phyloP scores from a whole-genome alignment of 371 early-diverging fungal species.

The Mucor sp. region DNA sequence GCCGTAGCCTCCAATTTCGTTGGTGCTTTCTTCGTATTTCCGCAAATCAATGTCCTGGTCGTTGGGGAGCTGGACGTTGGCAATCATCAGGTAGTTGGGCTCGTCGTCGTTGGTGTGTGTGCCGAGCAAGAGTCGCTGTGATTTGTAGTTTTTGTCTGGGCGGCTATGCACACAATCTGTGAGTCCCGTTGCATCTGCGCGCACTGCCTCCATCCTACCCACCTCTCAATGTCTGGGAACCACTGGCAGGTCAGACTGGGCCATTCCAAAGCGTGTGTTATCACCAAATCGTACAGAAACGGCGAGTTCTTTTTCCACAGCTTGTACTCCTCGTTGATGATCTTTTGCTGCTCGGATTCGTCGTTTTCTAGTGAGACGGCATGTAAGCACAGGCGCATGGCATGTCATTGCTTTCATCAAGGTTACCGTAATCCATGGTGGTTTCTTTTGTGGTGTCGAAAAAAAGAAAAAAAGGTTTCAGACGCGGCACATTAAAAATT shows the following conservation, averaged over 20 bases:
- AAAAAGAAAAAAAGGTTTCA: background rate
- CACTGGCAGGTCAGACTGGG: slow-evolving; percentile 98
- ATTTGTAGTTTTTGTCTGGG: slow-evolving; percentile 85
- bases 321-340: slow-evolving; percentile 94
- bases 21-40: slow-evolving; percentile 65
- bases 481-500: background rate
- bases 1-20: slow-evolving; percentile 82
- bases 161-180: slow-evolving; percentile 51
- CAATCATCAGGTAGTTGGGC: slow-evolving; percentile 95
- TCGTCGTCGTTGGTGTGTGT: slow-evolving; percentile 98
- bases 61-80: slow-evolving; percentile 87
- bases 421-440: background rate
- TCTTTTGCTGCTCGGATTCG: slow-evolving; percentile 60
- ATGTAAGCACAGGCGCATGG: too few species aligned
- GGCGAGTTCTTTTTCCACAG: slow-evolving; percentile 99
- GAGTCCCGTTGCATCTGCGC: background rate
- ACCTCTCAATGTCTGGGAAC: slow-evolving; percentile 95
- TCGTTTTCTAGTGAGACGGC: background rate
- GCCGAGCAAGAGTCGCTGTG: slow-evolving; percentile 89
- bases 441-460: background rate
- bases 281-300: slow-evolving; percentile 96
- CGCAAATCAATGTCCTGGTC: slow-evolving; percentile 69
- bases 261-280: slow-evolving; percentile 99
- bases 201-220: background rate
- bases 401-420: background rate